A percentile compares a stretch with the other conserved stretches of the same genome.
Conservation (phyloP, 1,139 yeast genomes). For the Geotrichum australiense region DNA sequence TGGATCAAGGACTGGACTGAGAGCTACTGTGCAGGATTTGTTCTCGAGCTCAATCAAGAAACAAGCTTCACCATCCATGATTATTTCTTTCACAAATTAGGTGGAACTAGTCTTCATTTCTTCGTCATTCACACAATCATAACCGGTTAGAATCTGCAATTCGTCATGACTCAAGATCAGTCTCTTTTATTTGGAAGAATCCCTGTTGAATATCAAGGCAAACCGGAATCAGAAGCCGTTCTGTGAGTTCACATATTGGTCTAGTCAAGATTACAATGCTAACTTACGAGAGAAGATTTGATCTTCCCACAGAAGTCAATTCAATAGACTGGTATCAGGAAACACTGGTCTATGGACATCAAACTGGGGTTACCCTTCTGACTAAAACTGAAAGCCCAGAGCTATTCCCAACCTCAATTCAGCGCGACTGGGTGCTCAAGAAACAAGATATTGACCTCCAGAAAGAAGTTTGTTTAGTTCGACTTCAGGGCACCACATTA, state of each 20-base stretch:
- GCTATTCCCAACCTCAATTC: constrained; percentile 19
- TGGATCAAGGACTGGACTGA: too few species aligned
- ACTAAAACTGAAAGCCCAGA: constrained; percentile 8
- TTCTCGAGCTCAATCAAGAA: too few species aligned
- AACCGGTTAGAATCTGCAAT: too few species aligned
- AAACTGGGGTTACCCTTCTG: constrained; percentile 24
- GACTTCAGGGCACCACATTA: constrained; percentile 20
- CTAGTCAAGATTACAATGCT: background rate
- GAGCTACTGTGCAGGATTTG: too few species aligned
- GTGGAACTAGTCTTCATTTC: too few species aligned
- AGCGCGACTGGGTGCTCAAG: constrained; percentile 19
- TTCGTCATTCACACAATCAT: too few species aligned
- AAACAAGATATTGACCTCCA: constrained; percentile 23
- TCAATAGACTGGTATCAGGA: constrained; percentile 25
- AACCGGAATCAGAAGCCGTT: constrained; percentile 7
- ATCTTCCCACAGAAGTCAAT: constrained; percentile 21
- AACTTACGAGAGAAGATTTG: constrained; percentile 11
- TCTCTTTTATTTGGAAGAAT: constrained; percentile 9
- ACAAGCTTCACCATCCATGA: too few species aligned
- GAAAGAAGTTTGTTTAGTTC: constrained; percentile 21
- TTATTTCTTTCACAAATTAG: too few species aligned
- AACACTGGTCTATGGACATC: constrained; percentile 26
- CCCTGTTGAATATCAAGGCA: constrained; percentile 12
- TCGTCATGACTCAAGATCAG: too few species aligned
- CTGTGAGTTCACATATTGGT: constrained; percentile 1